Base-by-base conservation (phyloP, 306 rosid genomes). In the Vigna trinervia region DNA sequence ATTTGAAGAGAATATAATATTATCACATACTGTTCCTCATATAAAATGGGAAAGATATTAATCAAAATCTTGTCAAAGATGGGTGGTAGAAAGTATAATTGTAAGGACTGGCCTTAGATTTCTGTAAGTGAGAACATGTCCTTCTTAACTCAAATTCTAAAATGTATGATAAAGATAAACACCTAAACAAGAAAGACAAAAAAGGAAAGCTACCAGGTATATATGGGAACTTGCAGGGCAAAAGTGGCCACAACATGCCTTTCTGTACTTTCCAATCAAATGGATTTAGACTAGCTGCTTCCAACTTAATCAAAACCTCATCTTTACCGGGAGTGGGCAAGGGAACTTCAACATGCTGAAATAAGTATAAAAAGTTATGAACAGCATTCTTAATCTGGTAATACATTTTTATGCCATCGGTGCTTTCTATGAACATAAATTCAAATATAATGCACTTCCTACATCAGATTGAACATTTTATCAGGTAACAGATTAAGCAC, bases 241-340 rank as follows among this genome's bases (percentile, higher is more conserved):
- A 60, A 78, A 94, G 1, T 9, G 91, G 97, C 72, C 97, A 30
- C 54, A 82, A 0, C 77, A 76, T 56, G 66, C 97, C 90, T 75
- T 85, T 94, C 79, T 94, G 97, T 69, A 94, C 77, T 85, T 85
- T 90, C 91, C 92, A 91, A 83, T 91, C 97, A 74, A 87, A 62
- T 28, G 97, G 96, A 76, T 94, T 91, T 26, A 94, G 48, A 75
- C 89, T 80, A 58, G 85, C 85, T 43, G 94, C 98, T 86, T 94
- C 97, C 78, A 90, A 12, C 84, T 90, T 94, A 26, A 91, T 53
- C 83, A 94, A 85, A 39, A 91, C 28, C 75, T 89, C 97, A 80
- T 85, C 84, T 41, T 88, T 88, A 52, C 83, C 80, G 3, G 96
- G 88, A 74, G 45, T 81, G 5, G 96, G 94, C 41, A 89, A 14